Conservation (phyloP, 2,329 filamentous ascomycete species). For the Thelonectria blattea region DNA sequence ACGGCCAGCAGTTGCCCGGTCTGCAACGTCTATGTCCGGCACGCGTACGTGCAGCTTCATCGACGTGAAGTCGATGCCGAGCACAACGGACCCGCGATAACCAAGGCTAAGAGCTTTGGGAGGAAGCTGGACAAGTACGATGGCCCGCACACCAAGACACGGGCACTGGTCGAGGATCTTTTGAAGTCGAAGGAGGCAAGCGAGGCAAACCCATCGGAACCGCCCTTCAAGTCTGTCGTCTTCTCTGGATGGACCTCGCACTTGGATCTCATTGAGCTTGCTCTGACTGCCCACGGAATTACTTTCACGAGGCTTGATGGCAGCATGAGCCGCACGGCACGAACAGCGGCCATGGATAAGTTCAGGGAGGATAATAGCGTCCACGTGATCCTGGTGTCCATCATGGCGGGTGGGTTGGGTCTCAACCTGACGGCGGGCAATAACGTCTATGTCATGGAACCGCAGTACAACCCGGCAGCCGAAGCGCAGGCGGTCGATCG, state of each 20-base stretch:
- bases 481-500: slow-evolving; percentile 95
- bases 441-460: slow-evolving; percentile 96
- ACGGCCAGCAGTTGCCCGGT: slow-evolving; percentile 66
- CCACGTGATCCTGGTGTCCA: slow-evolving; percentile 86
- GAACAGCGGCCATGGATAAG: slow-evolving; percentile 74
- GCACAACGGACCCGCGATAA: slow-evolving; percentile 57
- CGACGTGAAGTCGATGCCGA: slow-evolving; percentile 64
- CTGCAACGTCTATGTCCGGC: slow-evolving; percentile 69
- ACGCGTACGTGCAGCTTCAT: slow-evolving; percentile 72
- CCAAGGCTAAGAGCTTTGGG: slow-evolving; percentile 43
- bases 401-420: slow-evolving; percentile 89
- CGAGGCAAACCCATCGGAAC: slow-evolving; percentile 64
- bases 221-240: slow-evolving; percentile 88
- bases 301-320: slow-evolving; percentile 85
- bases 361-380: slow-evolving; percentile 77
- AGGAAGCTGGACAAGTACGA: slow-evolving; percentile 74
- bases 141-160: slow-evolving; percentile 92
- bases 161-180: slow-evolving; percentile 78
- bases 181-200: slow-evolving; percentile 68
- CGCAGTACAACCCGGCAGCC: slow-evolving; percentile 94
- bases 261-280: slow-evolving; percentile 87
- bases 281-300: slow-evolving; percentile 71
- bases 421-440: slow-evolving; percentile 88
- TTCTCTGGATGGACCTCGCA: slow-evolving; percentile 98
- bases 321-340: slow-evolving; percentile 78